Evolutionary conservation across 2,329 filamentous ascomycete species (phyloP).

Genomic region (Penicillium sclerotigenum): DNA sequence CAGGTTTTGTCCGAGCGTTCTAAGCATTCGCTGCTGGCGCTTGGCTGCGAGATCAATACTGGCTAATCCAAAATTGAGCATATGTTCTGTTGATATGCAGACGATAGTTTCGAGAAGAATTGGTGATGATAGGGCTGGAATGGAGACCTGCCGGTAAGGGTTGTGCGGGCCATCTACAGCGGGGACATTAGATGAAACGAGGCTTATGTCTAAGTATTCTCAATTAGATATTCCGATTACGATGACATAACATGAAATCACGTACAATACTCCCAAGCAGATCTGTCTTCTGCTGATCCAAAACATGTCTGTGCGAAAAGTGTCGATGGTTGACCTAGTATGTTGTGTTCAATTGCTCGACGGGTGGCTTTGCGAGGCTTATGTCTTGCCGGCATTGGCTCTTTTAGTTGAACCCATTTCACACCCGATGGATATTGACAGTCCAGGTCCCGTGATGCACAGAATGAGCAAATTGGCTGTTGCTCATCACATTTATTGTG

Average conservation of each 20-base stretch:
- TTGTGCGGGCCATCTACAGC: conserved; percentile 24
- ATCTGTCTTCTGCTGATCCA: conserved; percentile 17
- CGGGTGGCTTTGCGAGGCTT: conserved; percentile 11
- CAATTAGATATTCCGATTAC: background rate
- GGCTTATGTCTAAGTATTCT: conserved; percentile 18
- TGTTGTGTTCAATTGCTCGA: background rate
- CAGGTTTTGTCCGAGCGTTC: conserved; percentile 20
- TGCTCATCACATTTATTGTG: conserved; percentile 25
- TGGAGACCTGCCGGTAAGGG: conserved; percentile 23
- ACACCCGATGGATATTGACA: conserved; percentile 20
- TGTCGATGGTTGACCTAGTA: conserved; percentile 1
- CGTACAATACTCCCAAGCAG: conserved; percentile 26
- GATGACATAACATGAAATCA: background rate
- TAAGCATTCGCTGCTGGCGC: conserved; percentile 22
- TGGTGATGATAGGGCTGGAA: conserved; percentile 20
- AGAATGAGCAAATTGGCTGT: conserved; percentile 16
- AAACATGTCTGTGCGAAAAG: conserved; percentile 9
- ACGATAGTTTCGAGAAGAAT: conserved; percentile 23
- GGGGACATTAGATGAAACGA: conserved; percentile 24
- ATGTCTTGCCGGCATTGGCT: conserved; percentile 15
- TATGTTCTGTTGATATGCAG: conserved; percentile 26
- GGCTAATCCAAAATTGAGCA: conserved; percentile 24
- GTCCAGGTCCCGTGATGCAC: conserved; percentile 5
- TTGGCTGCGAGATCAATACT: conserved; percentile 20
- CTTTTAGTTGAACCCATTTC: conserved; percentile 19